A percentile compares a stretch with the other conserved stretches of the same genome.
Evolutionary conservation across 2,329 filamentous ascomycete genomes (phyloP).

Genomic region (Alternaria sp.): DNA sequence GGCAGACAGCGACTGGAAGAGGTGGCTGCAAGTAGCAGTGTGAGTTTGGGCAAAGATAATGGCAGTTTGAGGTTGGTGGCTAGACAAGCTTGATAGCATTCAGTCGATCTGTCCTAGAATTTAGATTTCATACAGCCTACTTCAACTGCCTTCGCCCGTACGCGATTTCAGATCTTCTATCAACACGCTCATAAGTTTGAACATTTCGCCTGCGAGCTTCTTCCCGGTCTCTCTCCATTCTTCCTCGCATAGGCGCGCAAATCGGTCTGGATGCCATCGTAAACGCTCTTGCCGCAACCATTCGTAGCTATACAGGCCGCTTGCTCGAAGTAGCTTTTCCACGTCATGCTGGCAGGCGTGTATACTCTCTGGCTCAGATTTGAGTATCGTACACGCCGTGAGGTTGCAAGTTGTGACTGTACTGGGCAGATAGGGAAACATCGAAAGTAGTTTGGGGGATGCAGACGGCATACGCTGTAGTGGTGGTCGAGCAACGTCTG

Average conservation of each 20-base stretch:
- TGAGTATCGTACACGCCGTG: constrained; percentile 29
- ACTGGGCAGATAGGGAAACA: constrained; percentile 40
- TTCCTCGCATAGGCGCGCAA: constrained; percentile 43
- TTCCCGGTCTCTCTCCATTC: constrained; percentile 39
- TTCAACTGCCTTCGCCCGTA: not conserved
- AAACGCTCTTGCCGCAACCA: constrained; percentile 45
- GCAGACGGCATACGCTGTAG: constrained; percentile 42
- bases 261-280: constrained; percentile 47
- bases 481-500: constrained; percentile 20
- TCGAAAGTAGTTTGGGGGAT: constrained; percentile 26
- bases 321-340: constrained; percentile 37
- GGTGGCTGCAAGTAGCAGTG: not conserved
- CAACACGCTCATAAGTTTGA: constrained; percentile 42
- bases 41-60: not conserved
- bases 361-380: constrained; percentile 31
- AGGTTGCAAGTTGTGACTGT: constrained; percentile 30
- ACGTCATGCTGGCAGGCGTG: constrained; percentile 46
- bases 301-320: constrained; percentile 44
- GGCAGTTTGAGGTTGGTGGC: not conserved
- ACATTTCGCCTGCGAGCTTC: constrained; percentile 46
- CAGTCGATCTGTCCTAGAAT: not conserved
- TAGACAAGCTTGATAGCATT: not conserved
- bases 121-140: not conserved
- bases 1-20: constrained; percentile 1
- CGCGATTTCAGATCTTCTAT: constrained; percentile 32